These are phyloP conservation scores for Theobroma grandiflorum DNA, from an alignment of 441 rosid genomes.

Conservation along the genomic window DNA sequence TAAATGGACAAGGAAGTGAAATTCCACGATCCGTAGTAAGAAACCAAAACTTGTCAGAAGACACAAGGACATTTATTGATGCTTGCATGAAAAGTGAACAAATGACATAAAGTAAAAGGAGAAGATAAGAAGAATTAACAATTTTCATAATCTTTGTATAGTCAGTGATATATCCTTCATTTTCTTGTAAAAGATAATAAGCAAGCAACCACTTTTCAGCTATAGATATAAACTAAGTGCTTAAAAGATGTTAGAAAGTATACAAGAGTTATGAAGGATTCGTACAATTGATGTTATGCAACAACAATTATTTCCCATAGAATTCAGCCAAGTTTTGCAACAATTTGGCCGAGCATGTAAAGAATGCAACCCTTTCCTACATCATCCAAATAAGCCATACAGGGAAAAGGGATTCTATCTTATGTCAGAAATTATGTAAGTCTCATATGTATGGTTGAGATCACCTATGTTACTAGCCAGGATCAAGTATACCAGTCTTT, in stretches of 20 bases:
- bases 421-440: not conserved
- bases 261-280: not conserved
- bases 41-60: slow-evolving; percentile 90
- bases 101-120: slow-evolving; percentile 22
- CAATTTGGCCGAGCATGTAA: not conserved
- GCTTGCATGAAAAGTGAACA: slow-evolving; percentile 57
- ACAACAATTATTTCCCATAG: slow-evolving; percentile 10
- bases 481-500: not conserved
- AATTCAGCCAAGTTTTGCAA: slow-evolving; percentile 6
- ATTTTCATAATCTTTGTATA: not conserved
- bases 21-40: slow-evolving; percentile 78
- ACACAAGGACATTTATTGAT: slow-evolving; percentile 75
- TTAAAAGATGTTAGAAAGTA: slow-evolving; percentile 10
- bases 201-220: not conserved
- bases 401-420: not conserved
- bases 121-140: slow-evolving; percentile 2
- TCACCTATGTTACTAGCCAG: slow-evolving; percentile 3
- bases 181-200: not conserved
- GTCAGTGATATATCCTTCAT: slow-evolving; percentile 9
- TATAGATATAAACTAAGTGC: slow-evolving; percentile 9
- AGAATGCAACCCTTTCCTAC: not conserved
- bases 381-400: slow-evolving; percentile 15
- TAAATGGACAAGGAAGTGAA: slow-evolving; percentile 89
- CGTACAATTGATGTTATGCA: not conserved
- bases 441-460: not conserved